Base-by-base conservation (phyloP, 2,329 filamentous ascomycete genomes). In the Plectosphaerella cucumerina region DNA sequence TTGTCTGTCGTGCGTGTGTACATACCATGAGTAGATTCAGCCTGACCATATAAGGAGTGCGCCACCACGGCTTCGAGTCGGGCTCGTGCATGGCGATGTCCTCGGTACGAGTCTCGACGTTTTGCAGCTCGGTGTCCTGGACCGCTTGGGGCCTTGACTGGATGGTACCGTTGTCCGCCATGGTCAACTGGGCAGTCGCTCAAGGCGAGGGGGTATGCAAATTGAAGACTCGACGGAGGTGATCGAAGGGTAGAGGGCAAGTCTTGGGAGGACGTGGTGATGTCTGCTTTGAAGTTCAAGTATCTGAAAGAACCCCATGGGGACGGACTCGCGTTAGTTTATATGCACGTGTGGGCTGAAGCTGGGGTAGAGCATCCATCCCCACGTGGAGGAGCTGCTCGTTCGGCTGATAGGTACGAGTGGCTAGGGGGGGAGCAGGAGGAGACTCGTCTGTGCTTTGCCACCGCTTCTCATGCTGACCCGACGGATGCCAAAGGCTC, bases 1-100 rank as follows among this genome's bases (percentile, higher is more conserved):
- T n/a, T n/a, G n/a, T n/a, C n/a, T n/a, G n/a, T n/a, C n/a, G n/a
- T n/a, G n/a, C n/a, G n/a, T n/a, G n/a, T n/a, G 8, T n/a, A n/a
- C 15, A 9, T 53, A 53, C 23, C n/a, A 34, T 21, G 18, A 41
- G 46, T 60, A 39, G 35, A n/a, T 39, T 39, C 62, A 50, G 62
- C 62, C 49, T 53, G 52, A 6, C 51, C 55, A 15, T 65, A 60
- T 60, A 43, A 56, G 34, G 56, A 64, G 48, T 57, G 58, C 14
- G 57, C 59, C 44, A 39, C 35, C 35, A 39, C 17, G 35, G 35
- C 35, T 39, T 39, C 35, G 35, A 11, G 35, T 39, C 35, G 5
- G 35, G 8, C 35, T 39, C 35, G 35, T 9, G 35, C 15, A n/a
- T n/a, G 35, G 35, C 35, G 35, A 39, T n/a, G 8, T 39, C 8